Evolutionary conservation across 2,329 filamentous ascomycete species (phyloP), one percentile per base, ranked within the genome.

Genomic region (Neocucurbitaria cava): DNA sequence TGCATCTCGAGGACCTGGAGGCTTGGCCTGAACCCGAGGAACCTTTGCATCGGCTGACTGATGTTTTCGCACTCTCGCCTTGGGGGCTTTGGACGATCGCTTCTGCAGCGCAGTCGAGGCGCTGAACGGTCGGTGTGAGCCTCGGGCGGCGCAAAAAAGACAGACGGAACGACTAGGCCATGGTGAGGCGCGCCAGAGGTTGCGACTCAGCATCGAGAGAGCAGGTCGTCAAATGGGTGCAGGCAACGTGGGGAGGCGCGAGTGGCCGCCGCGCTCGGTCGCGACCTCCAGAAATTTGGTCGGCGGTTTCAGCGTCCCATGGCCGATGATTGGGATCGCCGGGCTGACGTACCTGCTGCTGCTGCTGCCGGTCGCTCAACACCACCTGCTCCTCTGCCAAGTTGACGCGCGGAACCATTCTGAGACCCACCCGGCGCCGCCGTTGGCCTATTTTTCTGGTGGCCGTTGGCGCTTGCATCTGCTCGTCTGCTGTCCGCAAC

Each of bases 151-250:
- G 50, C 66, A 70, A 46, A 65, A 54, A 10, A 65, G 61, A 50
- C 68, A 69, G 13, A 65, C 44, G 31, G 62, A 46, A 5, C 43
- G 30, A 15, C 41, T 54, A 36, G 47, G 62, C 62, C 56, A 60
- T 60, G 57, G 53, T 52, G 58, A 54, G 51, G 63, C 59, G 41
- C 49, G 61, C 23, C 61, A 53, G 47, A 71, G 54, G 15, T 58
- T 56, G 45, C 64, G 66, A 47, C 61, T 59, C 51, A 71, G 68
- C 71, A 73, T 73, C 21, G 56, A 46, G 55, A 54, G 48, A 40
- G 39, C 4, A n/a, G 31, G 20, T 9, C 36, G 28, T 26, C 24
- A 26, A 21, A 33, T 28, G 28, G 18, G 21, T 18, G 46, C 28
- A 52, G 18, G 53, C 39, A 41, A 48, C 30, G 40, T 35, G 28